Evolutionary conservation across 2,329 filamentous ascomycete genomes (phyloP), one percentile per base, ranked within the genome.

Genomic region (Alternaria arborescens): DNA sequence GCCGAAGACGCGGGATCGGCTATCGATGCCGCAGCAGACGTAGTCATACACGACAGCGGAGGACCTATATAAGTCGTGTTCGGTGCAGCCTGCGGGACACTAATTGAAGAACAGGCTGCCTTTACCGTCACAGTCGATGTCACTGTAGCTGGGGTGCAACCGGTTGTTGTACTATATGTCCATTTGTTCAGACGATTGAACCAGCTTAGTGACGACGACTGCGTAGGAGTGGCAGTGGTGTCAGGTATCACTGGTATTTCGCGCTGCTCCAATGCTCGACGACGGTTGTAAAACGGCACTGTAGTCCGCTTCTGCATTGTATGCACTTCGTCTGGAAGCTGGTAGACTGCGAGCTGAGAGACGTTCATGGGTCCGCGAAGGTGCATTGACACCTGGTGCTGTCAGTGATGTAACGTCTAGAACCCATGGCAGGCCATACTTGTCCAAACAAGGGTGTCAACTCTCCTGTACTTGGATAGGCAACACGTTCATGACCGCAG

Each of bases 401-500:
- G 34, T 61, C 11, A 61, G 34, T 42, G 22, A 36, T 34, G 11
- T 4, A 26, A 24, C 32, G 14, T 26, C n/a, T 12, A 16, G 20
- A 41, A 12, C 28, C 20, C 4, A 24, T 20, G 3, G 32, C 8
- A 30, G 12, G 20, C 14, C 11, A 32, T 80, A 92, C 90, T 80
- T 90, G 90, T 74, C 91, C 88, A 62, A 91, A 84, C 34, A 92
- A 82, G 7, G 91, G 91, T 28, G 89, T 85, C 52, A 92, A 80
- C 41, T 85, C 81, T 14, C 90, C 90, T 11, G 78, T 82, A 24
- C 89, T 89, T 8, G 79, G 82, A 71, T 88, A 93, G 1, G 76
- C 58, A 61, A 84, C 79, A 16, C 83, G 78, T 38, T 82, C 75
- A 64, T 82, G 86, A 7, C 78, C 69, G 77, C 91, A 93, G 20